Evolutionary conservation across 768 basidiomycete genomes (phyloP).

Genomic region (Auricularia auricula-judae): DNA sequence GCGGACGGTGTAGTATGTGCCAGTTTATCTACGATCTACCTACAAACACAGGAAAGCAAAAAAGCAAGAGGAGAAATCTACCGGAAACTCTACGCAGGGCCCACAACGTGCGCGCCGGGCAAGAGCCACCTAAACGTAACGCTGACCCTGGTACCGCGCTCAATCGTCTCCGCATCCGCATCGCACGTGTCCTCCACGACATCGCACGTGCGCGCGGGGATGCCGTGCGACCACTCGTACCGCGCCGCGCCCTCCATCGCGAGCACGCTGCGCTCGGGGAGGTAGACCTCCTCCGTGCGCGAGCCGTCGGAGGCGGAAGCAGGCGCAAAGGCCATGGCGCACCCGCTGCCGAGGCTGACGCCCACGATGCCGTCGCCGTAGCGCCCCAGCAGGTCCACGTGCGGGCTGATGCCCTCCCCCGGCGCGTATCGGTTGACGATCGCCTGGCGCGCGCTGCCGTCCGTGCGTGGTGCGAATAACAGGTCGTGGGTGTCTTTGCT

Average conservation of each 20-base stretch:
- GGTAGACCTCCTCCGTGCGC: constrained; percentile 40
- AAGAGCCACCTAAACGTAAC: constrained; percentile 83
- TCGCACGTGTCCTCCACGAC: constrained; percentile 30
- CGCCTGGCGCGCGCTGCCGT: constrained; percentile 52
- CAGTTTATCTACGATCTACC: no score
- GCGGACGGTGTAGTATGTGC: no score
- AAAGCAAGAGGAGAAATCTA: no score
- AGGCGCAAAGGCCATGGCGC: constrained; percentile 62
- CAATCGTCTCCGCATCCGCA: constrained; percentile 26
- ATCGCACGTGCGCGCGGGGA: constrained; percentile 51
- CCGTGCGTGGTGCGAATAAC: constrained; percentile 46
- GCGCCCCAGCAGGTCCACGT: constrained; percentile 74
- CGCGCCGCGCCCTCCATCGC: constrained; percentile 73
- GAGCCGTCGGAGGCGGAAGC: constrained; percentile 8
- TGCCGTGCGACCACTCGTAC: constrained; percentile 84
- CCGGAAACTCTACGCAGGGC: constrained; percentile 12
- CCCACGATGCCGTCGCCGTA: constrained; percentile 89
- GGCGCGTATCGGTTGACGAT: constrained; percentile 86
- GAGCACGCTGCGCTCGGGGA: constrained; percentile 67
- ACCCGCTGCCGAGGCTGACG: constrained; percentile 70
- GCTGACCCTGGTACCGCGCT: constrained; percentile 54
- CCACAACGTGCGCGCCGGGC: constrained; percentile 76
- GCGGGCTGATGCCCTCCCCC: constrained; percentile 81
- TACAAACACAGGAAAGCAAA: no score
- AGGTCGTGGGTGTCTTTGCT: constrained; percentile 39